Percentiles rank a stretch among this genome's conserved stretches.
Conservation (phyloP, 2,329 filamentous ascomycete species). For the Talaromyces islandicus region DNA sequence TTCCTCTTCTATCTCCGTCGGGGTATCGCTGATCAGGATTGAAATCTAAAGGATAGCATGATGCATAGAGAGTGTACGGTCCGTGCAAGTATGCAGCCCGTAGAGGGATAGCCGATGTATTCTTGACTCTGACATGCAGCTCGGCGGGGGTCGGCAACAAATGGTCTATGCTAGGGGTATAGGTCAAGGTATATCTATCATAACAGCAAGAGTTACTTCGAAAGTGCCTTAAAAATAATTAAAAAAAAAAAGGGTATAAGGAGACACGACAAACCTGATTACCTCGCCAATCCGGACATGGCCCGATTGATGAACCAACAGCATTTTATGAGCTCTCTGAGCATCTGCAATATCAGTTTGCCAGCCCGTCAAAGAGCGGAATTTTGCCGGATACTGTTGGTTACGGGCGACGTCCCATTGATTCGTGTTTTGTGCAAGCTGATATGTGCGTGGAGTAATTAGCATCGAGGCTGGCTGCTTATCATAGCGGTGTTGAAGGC, state of each 20-base stretch:
- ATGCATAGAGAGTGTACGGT: conserved; percentile 83
- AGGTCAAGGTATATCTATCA: conserved; percentile 70
- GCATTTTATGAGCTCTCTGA: conserved; percentile 52
- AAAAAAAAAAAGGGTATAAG: neutral
- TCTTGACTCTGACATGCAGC: conserved; percentile 82
- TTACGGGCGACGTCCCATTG: conserved; percentile 16
- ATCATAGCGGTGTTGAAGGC: neutral
- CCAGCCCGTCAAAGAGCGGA: conserved; percentile 32
- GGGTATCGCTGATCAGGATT: conserved; percentile 74
- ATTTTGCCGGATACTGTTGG: conserved; percentile 20
- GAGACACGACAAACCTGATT: conserved; percentile 58
- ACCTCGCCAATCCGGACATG: conserved; percentile 92
- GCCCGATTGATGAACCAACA: conserved; percentile 85
- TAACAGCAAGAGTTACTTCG: neutral
- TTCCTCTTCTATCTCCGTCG: conserved; percentile 62
- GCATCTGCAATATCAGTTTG: conserved; percentile 17
- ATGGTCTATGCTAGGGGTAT: conserved; percentile 80
- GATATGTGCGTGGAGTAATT: conserved; percentile 38
- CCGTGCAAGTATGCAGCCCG: conserved; percentile 95
- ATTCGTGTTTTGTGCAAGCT: conserved; percentile 33
- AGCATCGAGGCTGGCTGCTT: conserved; percentile 28
- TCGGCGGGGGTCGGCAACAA: conserved; percentile 79
- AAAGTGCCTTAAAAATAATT: neutral
- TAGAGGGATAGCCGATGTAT: conserved; percentile 82
- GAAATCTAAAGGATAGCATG: conserved; percentile 78